These are phyloP conservation scores for Paracorniculantispora psalliotae DNA, from an alignment of 2,329 filamentous ascomycete genomes.

Conservation along the genomic window DNA sequence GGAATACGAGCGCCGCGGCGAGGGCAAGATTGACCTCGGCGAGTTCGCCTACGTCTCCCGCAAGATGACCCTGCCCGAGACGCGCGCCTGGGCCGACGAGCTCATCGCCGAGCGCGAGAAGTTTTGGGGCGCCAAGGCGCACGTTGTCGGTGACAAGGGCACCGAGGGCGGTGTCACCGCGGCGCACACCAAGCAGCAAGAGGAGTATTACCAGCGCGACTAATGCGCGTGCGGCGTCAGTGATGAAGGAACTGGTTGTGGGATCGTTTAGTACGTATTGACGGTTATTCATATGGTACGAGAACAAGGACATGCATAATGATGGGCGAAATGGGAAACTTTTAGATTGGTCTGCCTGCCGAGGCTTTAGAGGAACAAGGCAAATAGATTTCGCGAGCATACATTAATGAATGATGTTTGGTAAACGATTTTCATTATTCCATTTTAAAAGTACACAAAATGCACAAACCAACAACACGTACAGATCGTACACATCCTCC, in stretches of 20 bases:
- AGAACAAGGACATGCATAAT: neutral
- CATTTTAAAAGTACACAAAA: too few relatives aligned
- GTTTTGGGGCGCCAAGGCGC: conserved; percentile 59
- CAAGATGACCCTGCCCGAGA: conserved; percentile 70
- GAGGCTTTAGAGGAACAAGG: neutral
- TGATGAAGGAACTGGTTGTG: too few relatives aligned
- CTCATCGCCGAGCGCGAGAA: conserved; percentile 69
- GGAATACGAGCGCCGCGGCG: conserved; percentile 78
- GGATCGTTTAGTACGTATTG: too few relatives aligned
- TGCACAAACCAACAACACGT: too few relatives aligned
- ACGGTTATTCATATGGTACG: neutral
- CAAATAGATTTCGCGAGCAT: neutral
- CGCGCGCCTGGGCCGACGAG: conserved; percentile 72
- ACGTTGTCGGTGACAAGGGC: conserved; percentile 43
- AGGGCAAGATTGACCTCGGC: conserved; percentile 66
- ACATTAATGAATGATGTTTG: neutral
- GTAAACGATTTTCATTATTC: too few relatives aligned
- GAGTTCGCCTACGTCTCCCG: conserved; percentile 81
- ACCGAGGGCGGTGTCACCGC: conserved; percentile 31
- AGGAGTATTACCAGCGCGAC: conserved; percentile 43
- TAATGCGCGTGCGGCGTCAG: neutral
- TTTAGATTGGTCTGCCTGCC: neutral
- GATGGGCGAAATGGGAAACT: neutral
- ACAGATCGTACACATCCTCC: too few relatives aligned
- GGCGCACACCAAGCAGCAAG: conserved; percentile 36